phyloP scores from a whole-genome alignment of 257 asterid genomes.

The Rehmannia glutinosa region DNA sequence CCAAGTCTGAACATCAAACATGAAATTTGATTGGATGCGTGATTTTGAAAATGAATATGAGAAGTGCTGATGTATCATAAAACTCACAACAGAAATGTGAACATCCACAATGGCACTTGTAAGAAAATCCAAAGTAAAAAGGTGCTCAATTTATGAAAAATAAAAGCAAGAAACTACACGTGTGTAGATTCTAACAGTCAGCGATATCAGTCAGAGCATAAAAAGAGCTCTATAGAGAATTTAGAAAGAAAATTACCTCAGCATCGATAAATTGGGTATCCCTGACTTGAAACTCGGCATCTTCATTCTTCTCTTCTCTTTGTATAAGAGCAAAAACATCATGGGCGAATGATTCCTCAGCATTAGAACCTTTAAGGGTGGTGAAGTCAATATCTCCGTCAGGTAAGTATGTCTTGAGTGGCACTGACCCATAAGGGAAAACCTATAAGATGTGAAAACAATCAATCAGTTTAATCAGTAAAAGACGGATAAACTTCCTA shows the following conservation, averaged over 20 bases:
- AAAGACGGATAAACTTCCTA: too few relatives aligned
- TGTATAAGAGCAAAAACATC: slow-evolving; percentile 54
- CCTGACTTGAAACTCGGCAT: slow-evolving; percentile 57
- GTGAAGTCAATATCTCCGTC: slow-evolving; percentile 95
- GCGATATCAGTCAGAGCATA: background rate
- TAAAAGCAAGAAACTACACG: background rate
- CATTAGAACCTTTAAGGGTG: slow-evolving; percentile 27
- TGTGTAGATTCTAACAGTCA: background rate
- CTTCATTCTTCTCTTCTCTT: slow-evolving; percentile 49
- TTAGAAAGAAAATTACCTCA: slow-evolving; percentile 34
- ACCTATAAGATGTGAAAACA: slow-evolving; percentile 37
- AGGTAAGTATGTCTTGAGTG: slow-evolving; percentile 86
- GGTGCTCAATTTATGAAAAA: background rate
- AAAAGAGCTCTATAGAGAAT: background rate
- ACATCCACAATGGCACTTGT: background rate
- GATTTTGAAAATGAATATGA: too few relatives aligned
- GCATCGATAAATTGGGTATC: slow-evolving; percentile 76
- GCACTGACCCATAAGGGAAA: slow-evolving; percentile 85
- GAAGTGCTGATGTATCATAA: too few relatives aligned
- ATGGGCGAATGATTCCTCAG: slow-evolving; percentile 47
- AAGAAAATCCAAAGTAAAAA: background rate
- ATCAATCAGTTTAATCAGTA: background rate
- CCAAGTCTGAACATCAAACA: too few relatives aligned
- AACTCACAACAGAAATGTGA: too few relatives aligned
- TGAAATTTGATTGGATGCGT: too few relatives aligned